Evolutionary conservation across 176 grass and related monocot species (phyloP).

Genomic region (Pharus latifolius): DNA sequence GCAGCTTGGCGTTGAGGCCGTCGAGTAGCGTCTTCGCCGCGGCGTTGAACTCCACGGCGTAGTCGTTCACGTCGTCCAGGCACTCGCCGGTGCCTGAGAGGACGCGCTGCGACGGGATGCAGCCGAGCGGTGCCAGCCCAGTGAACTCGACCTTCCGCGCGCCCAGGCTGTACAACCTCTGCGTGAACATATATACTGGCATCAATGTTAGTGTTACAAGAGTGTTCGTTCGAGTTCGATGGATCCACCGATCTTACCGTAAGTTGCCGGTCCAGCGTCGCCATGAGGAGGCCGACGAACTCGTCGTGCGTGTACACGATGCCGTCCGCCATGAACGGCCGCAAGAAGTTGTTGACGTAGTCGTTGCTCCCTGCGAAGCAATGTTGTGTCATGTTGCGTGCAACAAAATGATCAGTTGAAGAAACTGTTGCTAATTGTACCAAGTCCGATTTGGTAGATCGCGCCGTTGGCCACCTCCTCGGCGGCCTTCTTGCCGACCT

Average conservation of each 20-base stretch:
- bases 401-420: neutral
- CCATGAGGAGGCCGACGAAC: constrained; percentile 69
- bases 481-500: constrained; percentile 55
- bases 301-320: constrained; percentile 66
- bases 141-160: constrained; percentile 69
- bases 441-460: constrained; percentile 65
- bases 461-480: constrained; percentile 63
- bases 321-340: constrained; percentile 83
- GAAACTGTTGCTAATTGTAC: constrained; percentile 16
- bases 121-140: constrained; percentile 69
- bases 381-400: neutral
- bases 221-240: neutral
- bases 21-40: constrained; percentile 36
- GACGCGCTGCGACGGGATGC: constrained; percentile 92
- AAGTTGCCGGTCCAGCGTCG: constrained; percentile 53
- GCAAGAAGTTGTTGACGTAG: constrained; percentile 97
- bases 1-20: constrained; percentile 52
- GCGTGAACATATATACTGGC: neutral
- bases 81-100: constrained; percentile 46
- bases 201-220: too few species aligned
- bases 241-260: constrained; percentile 26
- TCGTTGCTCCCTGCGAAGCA: constrained; percentile 81
- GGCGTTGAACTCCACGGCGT: constrained; percentile 62
- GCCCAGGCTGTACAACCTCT: constrained; percentile 73
- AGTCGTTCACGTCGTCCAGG: constrained; percentile 63